A percentile compares a stretch with the other conserved stretches of the same genome.
These are phyloP conservation scores for Sporothrix curviconia DNA, from an alignment of 2,329 filamentous ascomycete species.

Conservation along the genomic window DNA sequence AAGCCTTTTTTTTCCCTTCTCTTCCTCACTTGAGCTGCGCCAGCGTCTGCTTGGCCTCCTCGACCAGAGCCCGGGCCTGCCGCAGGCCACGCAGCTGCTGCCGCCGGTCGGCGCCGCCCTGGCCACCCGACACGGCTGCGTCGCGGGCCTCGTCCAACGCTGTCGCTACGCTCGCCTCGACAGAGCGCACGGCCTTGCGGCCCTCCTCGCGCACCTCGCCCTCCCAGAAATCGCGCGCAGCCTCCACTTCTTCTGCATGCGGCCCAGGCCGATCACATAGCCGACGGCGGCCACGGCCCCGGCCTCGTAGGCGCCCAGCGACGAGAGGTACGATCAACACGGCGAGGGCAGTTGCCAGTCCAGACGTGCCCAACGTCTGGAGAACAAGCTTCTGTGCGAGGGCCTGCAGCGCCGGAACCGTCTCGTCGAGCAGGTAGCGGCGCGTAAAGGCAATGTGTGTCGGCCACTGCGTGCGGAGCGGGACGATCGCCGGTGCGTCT, in stretches of 20 bases:
- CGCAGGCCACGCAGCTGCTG: slow-evolving; percentile 28
- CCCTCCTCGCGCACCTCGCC: slow-evolving; percentile 61
- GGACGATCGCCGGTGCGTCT: neutral
- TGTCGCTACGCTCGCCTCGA: slow-evolving; percentile 46
- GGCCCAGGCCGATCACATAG: slow-evolving; percentile 50
- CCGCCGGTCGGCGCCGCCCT: slow-evolving; percentile 14
- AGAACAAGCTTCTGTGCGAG: slow-evolving; percentile 68
- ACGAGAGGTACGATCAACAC: slow-evolving; percentile 52
- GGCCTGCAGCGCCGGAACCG: slow-evolving; percentile 64
- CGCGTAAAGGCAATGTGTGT: slow-evolving; percentile 66
- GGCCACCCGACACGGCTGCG: slow-evolving; percentile 3
- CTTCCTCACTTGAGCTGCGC: slow-evolving; percentile 28
- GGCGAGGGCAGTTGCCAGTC: slow-evolving; percentile 50
- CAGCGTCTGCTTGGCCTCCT: slow-evolving; percentile 44
- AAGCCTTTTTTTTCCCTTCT: neutral
- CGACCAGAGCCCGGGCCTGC: slow-evolving; percentile 39
- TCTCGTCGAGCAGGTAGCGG: slow-evolving; percentile 57
- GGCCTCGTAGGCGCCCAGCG: slow-evolving; percentile 52
- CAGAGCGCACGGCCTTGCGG: slow-evolving; percentile 52
- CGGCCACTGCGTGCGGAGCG: slow-evolving; percentile 52
- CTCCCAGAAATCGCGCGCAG: slow-evolving; percentile 55
- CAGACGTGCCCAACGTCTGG: slow-evolving; percentile 67
- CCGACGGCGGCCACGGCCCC: slow-evolving; percentile 57
- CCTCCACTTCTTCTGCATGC: slow-evolving; percentile 58
- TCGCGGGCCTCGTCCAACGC: slow-evolving; percentile 35